Percentiles rank a stretch among this genome's conserved stretches.
Conservation (phyloP, 176 grass and related monocot genomes). For the Zea luxurians region DNA sequence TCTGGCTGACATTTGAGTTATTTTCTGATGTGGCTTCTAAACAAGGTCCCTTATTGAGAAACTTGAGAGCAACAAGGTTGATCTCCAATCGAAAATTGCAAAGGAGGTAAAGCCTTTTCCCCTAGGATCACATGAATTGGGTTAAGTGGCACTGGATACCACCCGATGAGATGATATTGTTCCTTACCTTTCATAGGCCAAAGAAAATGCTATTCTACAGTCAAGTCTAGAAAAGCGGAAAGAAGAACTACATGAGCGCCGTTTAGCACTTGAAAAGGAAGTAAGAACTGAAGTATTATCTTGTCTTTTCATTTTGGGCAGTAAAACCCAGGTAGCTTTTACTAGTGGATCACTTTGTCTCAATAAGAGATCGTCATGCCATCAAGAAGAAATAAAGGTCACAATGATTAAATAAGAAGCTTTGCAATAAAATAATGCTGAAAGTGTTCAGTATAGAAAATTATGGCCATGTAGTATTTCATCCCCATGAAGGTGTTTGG, state of each 20-base stretch:
- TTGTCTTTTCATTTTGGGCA: constrained; percentile 36
- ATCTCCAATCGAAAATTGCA: constrained; percentile 79
- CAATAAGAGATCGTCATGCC: not conserved
- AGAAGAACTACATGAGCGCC: constrained; percentile 61
- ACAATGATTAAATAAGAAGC: constrained; percentile 10
- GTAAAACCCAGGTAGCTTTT: constrained; percentile 1
- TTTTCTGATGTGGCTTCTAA: constrained; percentile 36
- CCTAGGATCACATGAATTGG: not conserved
- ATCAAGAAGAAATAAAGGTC: constrained; percentile 18
- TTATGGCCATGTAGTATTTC: not conserved
- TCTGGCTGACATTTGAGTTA: constrained; percentile 19
- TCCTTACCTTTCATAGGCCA: constrained; percentile 56
- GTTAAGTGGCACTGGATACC: constrained; percentile 14
- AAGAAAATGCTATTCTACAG: constrained; percentile 73
- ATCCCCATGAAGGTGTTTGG: constrained; percentile 20
- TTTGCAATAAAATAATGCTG: not conserved
- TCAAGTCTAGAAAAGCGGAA: constrained; percentile 66
- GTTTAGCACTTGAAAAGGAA: constrained; percentile 82
- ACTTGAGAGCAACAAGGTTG: constrained; percentile 69
- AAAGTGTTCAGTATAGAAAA: not conserved
- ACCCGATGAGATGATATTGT: constrained; percentile 39
- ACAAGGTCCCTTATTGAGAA: constrained; percentile 63
- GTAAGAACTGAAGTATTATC: constrained; percentile 44
- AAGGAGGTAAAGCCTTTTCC: constrained; percentile 62
- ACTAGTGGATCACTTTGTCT: not conserved